phyloP scores from a whole-genome alignment of 257 asterid genomes.

The Przewalskia tangutica region DNA sequence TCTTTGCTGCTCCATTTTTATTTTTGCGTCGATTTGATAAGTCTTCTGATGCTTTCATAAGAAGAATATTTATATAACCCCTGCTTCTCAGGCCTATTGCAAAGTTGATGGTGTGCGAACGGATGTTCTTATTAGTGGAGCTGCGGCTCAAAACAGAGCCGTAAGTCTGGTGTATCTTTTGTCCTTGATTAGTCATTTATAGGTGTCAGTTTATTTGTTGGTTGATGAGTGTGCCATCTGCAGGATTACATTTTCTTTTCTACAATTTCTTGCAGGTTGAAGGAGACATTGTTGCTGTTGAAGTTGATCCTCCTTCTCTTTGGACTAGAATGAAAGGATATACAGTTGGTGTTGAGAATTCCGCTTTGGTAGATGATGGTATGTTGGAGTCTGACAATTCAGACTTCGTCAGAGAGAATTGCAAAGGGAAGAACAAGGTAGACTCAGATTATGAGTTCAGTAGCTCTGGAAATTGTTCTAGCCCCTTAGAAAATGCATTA shows the following conservation, averaged over 20 bases:
- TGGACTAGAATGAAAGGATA: constrained; percentile 5
- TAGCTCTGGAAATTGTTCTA: constrained; percentile 8
- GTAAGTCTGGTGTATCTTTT: constrained; percentile 29
- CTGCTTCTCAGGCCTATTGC: constrained; percentile 68
- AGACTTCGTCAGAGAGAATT: constrained; percentile 14
- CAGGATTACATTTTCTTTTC: constrained; percentile 10
- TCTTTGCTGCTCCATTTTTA: not conserved
- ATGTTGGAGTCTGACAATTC: constrained; percentile 19
- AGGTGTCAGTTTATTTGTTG: not conserved
- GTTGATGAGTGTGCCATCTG: not conserved
- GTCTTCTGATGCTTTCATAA: not conserved
- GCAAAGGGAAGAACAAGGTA: constrained; percentile 36
- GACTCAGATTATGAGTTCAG: constrained; percentile 14
- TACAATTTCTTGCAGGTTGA: constrained; percentile 46
- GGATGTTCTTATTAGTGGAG: constrained; percentile 59
- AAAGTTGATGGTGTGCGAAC: constrained; percentile 68
- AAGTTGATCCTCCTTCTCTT: constrained; percentile 56
- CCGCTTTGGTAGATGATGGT: constrained; percentile 14
- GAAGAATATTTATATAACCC: not conserved
- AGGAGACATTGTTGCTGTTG: constrained; percentile 74
- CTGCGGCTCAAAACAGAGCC: constrained; percentile 77
- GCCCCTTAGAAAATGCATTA: constrained; percentile 10
- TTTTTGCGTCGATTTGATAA: not conserved
- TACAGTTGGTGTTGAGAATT: not conserved
- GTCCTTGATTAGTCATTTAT: not conserved